Conservation (phyloP, 139 green algal species). For the Trebouxia sp. region DNA sequence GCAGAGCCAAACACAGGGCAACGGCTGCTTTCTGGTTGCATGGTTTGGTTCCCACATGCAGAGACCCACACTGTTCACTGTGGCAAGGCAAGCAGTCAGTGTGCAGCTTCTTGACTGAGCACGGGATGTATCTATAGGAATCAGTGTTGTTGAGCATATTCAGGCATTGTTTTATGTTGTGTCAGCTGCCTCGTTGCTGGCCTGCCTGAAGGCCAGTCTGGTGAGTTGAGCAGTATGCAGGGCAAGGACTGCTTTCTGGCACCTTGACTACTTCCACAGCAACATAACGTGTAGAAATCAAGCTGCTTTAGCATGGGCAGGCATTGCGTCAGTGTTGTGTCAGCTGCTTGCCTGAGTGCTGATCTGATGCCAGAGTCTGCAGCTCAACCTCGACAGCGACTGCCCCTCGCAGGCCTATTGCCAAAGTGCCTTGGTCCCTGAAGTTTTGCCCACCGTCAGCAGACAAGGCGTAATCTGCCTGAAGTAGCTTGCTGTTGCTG, state of each 20-base stretch:
- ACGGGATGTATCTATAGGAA: too few relatives aligned
- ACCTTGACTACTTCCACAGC: too few relatives aligned
- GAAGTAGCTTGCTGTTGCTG: constrained; percentile 44
- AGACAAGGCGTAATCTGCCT: constrained; percentile 54
- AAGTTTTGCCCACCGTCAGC: constrained; percentile 60
- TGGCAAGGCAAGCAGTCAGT: too few relatives aligned
- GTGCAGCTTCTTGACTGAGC: too few relatives aligned
- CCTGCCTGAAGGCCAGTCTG: not conserved
- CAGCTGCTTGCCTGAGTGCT: constrained; percentile 52
- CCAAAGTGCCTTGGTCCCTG: constrained; percentile 41
- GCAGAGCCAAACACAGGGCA: too few relatives aligned
- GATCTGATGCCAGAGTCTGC: constrained; percentile 52
- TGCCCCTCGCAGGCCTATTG: constrained; percentile 54
- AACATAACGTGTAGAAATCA: too few relatives aligned
- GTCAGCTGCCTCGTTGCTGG: too few relatives aligned
- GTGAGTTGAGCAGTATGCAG: too few relatives aligned
- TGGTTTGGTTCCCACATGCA: too few relatives aligned
- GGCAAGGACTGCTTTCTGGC: not conserved
- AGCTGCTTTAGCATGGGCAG: too few relatives aligned
- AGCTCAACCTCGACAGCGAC: constrained; percentile 56
- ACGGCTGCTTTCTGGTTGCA: too few relatives aligned
- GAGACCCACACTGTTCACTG: too few relatives aligned
- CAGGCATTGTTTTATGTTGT: not conserved
- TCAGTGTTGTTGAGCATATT: not conserved
- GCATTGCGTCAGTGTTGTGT: not conserved